Evolutionary conservation across 1,284 basidiomycete species (phyloP).

Genomic region (Thecaphora thlaspeos): DNA sequence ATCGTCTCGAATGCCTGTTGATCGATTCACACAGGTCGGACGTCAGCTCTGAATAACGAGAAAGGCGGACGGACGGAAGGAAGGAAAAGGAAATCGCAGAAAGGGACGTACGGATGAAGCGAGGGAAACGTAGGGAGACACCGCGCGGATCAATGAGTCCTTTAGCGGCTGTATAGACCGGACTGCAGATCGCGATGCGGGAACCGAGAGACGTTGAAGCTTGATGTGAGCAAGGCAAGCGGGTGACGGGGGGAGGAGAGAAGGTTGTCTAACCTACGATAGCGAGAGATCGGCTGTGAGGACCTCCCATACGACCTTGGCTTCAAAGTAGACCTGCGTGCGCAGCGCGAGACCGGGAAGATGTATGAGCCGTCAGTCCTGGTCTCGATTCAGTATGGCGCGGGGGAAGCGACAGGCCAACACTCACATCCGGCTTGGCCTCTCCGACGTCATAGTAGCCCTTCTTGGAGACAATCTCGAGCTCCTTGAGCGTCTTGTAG

Average conservation of each 20-base stretch:
- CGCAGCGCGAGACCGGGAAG: background rate
- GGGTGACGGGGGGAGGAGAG: background rate
- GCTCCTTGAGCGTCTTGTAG: conserved; percentile 75
- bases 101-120: conserved; percentile 70
- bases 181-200: conserved; percentile 70
- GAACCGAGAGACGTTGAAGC: too few species aligned
- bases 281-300: conserved; percentile 93
- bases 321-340: conserved; percentile 46
- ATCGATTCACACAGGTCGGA: background rate
- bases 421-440: conserved; percentile 46
- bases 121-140: conserved; percentile 91
- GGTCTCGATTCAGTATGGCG: too few species aligned
- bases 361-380: background rate
- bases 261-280: background rate
- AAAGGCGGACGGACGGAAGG: background rate
- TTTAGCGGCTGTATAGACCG: conserved; percentile 94
- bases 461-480: conserved; percentile 67
- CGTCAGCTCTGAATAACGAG: too few species aligned
- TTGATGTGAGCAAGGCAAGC: too few species aligned
- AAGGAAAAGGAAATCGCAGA: too few species aligned
- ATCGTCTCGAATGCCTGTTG: conserved; percentile 72
- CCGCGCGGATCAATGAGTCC: conserved; percentile 64
- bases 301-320: conserved; percentile 86
- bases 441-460: conserved; percentile 66
- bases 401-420: background rate